Conservation (phyloP, 2,329 filamentous ascomycete species). For the Xylaria sp. region DNA sequence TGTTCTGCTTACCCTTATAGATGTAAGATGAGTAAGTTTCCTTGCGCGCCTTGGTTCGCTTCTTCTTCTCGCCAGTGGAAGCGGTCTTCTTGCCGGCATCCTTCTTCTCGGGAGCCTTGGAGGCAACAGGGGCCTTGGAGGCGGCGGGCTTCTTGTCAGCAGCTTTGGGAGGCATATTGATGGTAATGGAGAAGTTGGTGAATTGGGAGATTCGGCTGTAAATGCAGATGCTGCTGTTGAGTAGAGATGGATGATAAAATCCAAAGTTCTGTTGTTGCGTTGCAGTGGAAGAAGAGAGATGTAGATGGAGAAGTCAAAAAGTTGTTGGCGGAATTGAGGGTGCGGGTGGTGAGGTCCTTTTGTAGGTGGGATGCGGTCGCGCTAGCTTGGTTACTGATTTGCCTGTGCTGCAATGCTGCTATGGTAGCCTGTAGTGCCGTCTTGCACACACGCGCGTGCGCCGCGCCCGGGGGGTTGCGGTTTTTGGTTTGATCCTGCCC, state of each 20-base stretch:
- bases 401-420: conserved; percentile 14
- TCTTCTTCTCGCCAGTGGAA: conserved; percentile 98
- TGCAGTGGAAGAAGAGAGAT: conserved; percentile 49
- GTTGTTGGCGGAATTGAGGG: conserved; percentile 60
- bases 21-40: conserved; percentile 99
- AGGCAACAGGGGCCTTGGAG: conserved; percentile 88
- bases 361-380: conserved; percentile 68
- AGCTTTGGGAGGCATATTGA: conserved; percentile 96
- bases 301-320: conserved; percentile 53
- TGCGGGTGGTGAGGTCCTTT: conserved; percentile 66
- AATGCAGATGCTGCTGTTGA: conserved; percentile 37
- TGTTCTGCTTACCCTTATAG: conserved; percentile 86
- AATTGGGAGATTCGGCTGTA: conserved; percentile 32
- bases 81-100: conserved; percentile 99
- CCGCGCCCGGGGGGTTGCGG: conserved; percentile 22
- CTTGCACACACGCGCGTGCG: conserved; percentile 1
- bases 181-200: conserved; percentile 50
- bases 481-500: conserved; percentile 44
- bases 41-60: conserved; percentile 99
- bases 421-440: background rate
- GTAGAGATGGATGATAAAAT: conserved; percentile 45
- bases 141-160: conserved; percentile 99
- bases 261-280: conserved; percentile 39
- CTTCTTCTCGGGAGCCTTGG: conserved; percentile 90
- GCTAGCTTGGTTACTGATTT: conserved; percentile 69